A percentile compares a stretch with the other conserved stretches of the same genome.
These are phyloP conservation scores for Amyloporia xantha DNA, from an alignment of 768 basidiomycete genomes.

Conservation along the genomic window DNA sequence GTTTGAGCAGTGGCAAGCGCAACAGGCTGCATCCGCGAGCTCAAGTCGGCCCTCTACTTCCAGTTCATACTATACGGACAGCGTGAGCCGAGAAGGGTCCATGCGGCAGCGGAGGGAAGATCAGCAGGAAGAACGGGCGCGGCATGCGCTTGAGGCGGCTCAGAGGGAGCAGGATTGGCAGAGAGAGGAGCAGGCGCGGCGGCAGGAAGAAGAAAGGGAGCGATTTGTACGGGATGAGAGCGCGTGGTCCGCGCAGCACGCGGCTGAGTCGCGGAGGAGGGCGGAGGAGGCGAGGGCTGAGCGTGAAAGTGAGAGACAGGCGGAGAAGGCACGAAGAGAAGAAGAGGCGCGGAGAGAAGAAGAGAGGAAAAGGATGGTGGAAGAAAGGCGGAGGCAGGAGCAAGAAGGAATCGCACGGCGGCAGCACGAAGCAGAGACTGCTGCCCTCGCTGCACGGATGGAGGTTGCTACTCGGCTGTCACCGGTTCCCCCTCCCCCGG, in stretches of 20 bases:
- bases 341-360: constrained; percentile 25
- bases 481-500: constrained; percentile 3
- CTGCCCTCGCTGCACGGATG: constrained; percentile 22
- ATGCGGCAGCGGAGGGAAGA: constrained; percentile 25
- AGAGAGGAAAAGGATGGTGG: constrained; percentile 17
- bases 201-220: constrained; percentile 19
- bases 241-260: constrained; percentile 11
- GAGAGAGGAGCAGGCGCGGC: constrained; percentile 19
- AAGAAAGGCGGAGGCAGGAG: constrained; percentile 35
- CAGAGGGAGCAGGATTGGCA: constrained; percentile 29
- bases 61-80: constrained; percentile 7
- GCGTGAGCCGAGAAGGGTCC: constrained; percentile 18
- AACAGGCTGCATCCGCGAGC: constrained; percentile 6
- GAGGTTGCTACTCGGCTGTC: constrained; percentile 12
- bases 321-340: constrained; percentile 23
- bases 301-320: constrained; percentile 16
- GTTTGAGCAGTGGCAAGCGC: constrained; percentile 50
- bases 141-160: constrained; percentile 32
- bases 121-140: constrained; percentile 28
- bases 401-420: constrained; percentile 51
- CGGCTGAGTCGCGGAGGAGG: constrained; percentile 13
- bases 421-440: constrained; percentile 43
- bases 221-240: constrained; percentile 15
- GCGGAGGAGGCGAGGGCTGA: constrained; percentile 17
- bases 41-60: constrained; percentile 13